phyloP scores from a whole-genome alignment of 495 filamentous ascomycete genomes.

The Aspergillus nanangensis region DNA sequence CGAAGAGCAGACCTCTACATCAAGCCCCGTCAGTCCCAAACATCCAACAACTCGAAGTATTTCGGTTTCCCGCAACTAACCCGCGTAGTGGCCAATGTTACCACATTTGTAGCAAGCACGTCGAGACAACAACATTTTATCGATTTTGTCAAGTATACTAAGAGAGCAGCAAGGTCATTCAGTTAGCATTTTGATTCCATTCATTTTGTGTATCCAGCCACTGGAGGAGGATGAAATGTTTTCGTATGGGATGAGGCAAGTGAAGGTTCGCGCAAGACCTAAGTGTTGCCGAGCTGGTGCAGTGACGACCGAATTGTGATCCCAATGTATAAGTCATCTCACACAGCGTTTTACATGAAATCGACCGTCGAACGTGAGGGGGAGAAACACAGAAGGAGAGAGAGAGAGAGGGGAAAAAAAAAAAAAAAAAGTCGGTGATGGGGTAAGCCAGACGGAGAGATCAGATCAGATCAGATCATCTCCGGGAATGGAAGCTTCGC shows the following conservation, averaged over 20 bases:
- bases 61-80: constrained; percentile 37
- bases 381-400: no score
- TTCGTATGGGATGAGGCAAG: no score
- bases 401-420: not conserved
- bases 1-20: constrained; percentile 86
- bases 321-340: no score
- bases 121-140: constrained; percentile 90
- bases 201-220: not conserved
- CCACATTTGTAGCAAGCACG: constrained; percentile 99
- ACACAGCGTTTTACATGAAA: no score
- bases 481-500: not conserved
- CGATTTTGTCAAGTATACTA: constrained; percentile 23
- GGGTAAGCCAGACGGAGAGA: not conserved
- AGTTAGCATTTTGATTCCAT: constrained; percentile 12
- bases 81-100: constrained; percentile 96
- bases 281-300: no score
- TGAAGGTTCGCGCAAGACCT: no score
- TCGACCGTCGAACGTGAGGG: no score
- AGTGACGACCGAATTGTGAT: no score
- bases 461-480: not conserved
- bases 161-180: constrained; percentile 6
- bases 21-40: constrained; percentile 16
- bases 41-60: not conserved
- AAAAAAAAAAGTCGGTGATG: not conserved
- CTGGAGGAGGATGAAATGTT: no score